Conservation (phyloP, 768 basidiomycete species). For the Pleurotus cornucopiae region DNA sequence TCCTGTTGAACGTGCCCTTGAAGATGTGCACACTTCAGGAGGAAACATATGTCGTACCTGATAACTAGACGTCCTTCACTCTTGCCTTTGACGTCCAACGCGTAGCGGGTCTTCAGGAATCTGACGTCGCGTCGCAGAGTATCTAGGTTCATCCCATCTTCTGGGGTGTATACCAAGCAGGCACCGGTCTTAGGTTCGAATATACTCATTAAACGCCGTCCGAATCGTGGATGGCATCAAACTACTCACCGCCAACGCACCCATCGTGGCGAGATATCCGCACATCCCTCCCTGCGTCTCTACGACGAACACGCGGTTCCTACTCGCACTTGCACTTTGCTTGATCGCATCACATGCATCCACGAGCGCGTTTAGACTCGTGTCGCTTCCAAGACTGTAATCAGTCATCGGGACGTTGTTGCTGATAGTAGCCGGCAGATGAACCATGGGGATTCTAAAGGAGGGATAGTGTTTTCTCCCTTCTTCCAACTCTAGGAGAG, state of each 20-base stretch:
- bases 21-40: background rate
- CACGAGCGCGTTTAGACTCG: slow-evolving; percentile 95
- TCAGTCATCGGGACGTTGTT: slow-evolving; percentile 99
- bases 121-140: slow-evolving; percentile 79
- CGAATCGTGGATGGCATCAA: background rate
- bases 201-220: too few species aligned
- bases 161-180: slow-evolving; percentile 90
- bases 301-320: slow-evolving; percentile 95
- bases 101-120: slow-evolving; percentile 83
- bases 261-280: slow-evolving; percentile 94
- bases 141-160: slow-evolving; percentile 82
- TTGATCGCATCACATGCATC: slow-evolving; percentile 98
- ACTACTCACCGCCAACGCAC: slow-evolving; percentile 83
- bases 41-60: slow-evolving; percentile 44
- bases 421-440: slow-evolving; percentile 94
- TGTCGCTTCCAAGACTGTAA: slow-evolving; percentile 93
- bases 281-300: slow-evolving; percentile 98
- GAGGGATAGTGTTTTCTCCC: slow-evolving; percentile 81
- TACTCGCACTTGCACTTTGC: slow-evolving; percentile 94
- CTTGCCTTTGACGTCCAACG: slow-evolving; percentile 82
- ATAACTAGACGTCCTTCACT: slow-evolving; percentile 93
- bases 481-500: slow-evolving; percentile 74
- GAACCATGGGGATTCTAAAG: slow-evolving; percentile 94
- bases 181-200: slow-evolving; percentile 68
- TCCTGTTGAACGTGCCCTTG: slow-evolving; percentile 40